Evolutionary conservation across 768 basidiomycete species (phyloP).

Genomic region (Boletus insuetus): DNA sequence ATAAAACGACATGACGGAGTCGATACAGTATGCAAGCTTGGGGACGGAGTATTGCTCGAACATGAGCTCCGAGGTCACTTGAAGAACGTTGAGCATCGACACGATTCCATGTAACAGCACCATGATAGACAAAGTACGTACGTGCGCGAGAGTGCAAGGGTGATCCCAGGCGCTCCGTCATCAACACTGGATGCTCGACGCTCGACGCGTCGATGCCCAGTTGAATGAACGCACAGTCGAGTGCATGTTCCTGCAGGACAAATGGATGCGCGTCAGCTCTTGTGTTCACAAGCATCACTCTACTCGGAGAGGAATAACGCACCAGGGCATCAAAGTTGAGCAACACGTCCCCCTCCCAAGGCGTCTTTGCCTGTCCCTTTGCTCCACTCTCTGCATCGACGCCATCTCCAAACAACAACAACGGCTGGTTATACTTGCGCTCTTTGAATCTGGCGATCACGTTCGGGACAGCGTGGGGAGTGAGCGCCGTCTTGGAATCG

Average conservation of each 20-base stretch:
- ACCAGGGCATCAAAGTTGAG: conserved; percentile 93
- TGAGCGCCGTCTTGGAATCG: conserved; percentile 6
- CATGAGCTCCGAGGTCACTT: conserved; percentile 94
- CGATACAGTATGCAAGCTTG: conserved; percentile 82
- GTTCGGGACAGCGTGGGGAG: conserved; percentile 64
- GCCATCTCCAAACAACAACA: conserved; percentile 87
- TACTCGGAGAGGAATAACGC: conserved; percentile 8
- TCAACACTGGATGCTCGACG: conserved; percentile 85
- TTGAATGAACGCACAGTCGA: conserved; percentile 89
- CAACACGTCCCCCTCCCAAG: conserved; percentile 94
- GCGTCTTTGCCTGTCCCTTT: conserved; percentile 69
- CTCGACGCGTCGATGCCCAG: conserved; percentile 76
- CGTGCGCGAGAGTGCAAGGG: conserved; percentile 85
- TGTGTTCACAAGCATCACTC: background rate
- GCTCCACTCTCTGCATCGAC: conserved; percentile 86
- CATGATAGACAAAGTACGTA: conserved; percentile 39
- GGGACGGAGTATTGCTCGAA: conserved; percentile 93
- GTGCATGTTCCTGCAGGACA: conserved; percentile 79
- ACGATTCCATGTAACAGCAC: background rate
- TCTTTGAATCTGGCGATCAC: conserved; percentile 88
- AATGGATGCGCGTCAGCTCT: background rate
- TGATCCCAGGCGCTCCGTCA: conserved; percentile 89
- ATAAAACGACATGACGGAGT: conserved; percentile 91
- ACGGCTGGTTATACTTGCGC: conserved; percentile 73
- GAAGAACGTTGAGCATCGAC: background rate